phyloP scores from a whole-genome alignment of 352 stramenopile species.

The Pythium rhizo-oryzae region DNA sequence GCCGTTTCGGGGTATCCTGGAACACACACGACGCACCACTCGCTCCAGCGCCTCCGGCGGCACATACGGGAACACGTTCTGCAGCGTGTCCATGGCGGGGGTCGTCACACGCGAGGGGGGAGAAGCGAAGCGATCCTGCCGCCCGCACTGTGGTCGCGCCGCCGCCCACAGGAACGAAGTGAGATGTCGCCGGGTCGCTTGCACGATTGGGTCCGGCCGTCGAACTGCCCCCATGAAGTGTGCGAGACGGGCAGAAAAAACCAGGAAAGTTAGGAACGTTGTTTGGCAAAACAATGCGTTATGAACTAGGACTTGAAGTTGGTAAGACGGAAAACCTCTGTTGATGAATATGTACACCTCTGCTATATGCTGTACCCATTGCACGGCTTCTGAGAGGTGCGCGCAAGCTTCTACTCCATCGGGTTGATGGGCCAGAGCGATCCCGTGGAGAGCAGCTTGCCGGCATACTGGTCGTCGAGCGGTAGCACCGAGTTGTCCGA shows the following conservation, averaged over 20 bases:
- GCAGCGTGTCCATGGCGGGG: constrained; percentile 34
- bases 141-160: neutral
- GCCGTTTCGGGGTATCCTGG: constrained; percentile 13
- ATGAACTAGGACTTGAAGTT: constrained; percentile 23
- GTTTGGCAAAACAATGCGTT: constrained; percentile 25
- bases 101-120: neutral
- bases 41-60: constrained; percentile 31
- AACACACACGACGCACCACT: constrained; percentile 31
- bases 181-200: constrained; percentile 1
- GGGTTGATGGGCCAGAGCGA: too few species aligned
- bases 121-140: neutral
- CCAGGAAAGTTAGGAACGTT: constrained; percentile 13
- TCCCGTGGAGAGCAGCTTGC: constrained; percentile 13
- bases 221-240: too few species aligned
- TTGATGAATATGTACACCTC: constrained; percentile 7
- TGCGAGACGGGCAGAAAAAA: neutral
- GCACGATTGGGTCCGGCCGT: too few species aligned
- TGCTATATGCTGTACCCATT: constrained; percentile 18
- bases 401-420: too few species aligned
- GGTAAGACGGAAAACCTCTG: neutral
- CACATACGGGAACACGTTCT: constrained; percentile 37
- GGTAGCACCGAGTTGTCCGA: constrained; percentile 29
- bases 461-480: constrained; percentile 37
- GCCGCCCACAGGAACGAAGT: neutral
- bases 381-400: too few species aligned